These are phyloP conservation scores for Reutealis trisperma DNA, from an alignment of 345 rosid species.

Conservation along the genomic window DNA sequence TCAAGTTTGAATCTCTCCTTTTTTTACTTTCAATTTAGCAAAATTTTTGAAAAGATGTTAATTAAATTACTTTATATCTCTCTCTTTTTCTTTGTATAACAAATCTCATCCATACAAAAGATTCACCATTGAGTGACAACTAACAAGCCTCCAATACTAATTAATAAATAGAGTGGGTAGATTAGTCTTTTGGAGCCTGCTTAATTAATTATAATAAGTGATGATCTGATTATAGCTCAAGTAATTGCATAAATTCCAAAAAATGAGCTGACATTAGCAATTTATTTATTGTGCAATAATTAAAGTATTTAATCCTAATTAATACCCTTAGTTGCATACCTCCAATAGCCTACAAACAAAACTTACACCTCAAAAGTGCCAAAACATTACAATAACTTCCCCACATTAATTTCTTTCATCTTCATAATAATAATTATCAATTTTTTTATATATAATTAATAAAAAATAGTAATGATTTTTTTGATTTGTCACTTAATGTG, in stretches of 20 bases:
- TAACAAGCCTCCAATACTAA: neutral
- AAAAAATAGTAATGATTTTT: constrained; percentile 16
- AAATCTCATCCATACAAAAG: too few relatives aligned
- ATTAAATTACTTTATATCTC: too few relatives aligned
- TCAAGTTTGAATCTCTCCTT: too few relatives aligned
- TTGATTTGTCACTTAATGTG: constrained; percentile 30
- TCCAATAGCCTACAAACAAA: constrained; percentile 45
- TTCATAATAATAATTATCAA: neutral
- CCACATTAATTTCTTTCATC: neutral
- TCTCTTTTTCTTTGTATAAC: too few relatives aligned
- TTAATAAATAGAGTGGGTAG: neutral
- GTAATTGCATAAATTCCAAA: constrained; percentile 26
- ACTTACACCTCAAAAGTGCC: constrained; percentile 38
- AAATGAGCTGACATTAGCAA: constrained; percentile 22
- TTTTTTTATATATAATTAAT: too few relatives aligned
- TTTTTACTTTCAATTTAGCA: too few relatives aligned
- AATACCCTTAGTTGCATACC: constrained; percentile 15
- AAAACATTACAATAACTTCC: neutral
- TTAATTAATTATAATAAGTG: too few relatives aligned
- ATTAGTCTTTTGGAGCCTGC: neutral
- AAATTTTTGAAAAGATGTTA: too few relatives aligned
- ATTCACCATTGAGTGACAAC: neutral
- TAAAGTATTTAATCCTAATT: neutral
- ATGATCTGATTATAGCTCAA: constrained; percentile 3
- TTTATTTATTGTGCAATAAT: constrained; percentile 14